A percentile compares a stretch with the other conserved stretches of the same genome.
These are phyloP conservation scores for Heliamphora pulchella DNA, from an alignment of 179 eudicot genomes.

Conservation along the genomic window DNA sequence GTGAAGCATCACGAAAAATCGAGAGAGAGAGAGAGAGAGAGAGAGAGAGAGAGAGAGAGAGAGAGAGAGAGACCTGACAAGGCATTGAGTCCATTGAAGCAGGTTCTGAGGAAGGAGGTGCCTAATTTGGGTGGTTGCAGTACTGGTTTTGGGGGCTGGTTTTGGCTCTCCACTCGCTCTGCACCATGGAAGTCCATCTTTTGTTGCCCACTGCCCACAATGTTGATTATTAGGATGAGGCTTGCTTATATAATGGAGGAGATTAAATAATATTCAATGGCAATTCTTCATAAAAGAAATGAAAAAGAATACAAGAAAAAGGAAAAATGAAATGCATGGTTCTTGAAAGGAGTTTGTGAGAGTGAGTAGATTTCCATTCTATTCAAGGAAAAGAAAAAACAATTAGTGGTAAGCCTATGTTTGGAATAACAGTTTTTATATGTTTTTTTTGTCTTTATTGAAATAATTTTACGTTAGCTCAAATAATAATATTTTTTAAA, in stretches of 20 bases:
- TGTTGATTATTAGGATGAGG: neutral
- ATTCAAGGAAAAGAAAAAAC: neutral
- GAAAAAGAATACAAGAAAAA: neutral
- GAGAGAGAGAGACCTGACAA: slow-evolving; percentile 31
- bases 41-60: slow-evolving; percentile 4
- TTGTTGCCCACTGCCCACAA: slow-evolving; percentile 5
- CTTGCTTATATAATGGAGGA: neutral
- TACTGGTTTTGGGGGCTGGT: slow-evolving; percentile 8
- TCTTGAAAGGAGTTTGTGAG: slow-evolving; percentile 7
- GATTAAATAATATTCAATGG: neutral
- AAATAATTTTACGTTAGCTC: too few species aligned
- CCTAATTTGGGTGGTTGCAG: slow-evolving; percentile 22
- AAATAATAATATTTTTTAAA: too few species aligned
- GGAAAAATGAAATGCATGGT: neutral
- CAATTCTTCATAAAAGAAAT: neutral
- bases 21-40: neutral
- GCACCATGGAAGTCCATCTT: slow-evolving; percentile 15
- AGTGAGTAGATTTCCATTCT: slow-evolving; percentile 20
- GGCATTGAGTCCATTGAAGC: slow-evolving; percentile 55
- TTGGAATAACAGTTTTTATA: neutral
- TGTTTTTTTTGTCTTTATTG: too few species aligned
- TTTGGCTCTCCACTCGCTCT: slow-evolving; percentile 25
- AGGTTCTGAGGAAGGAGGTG: slow-evolving; percentile 40
- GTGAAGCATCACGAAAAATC: too few species aligned
- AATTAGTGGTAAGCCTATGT: neutral